Evolutionary conservation across 2,329 filamentous ascomycete genomes (phyloP).

Genomic region (Calonectria pseudoturangicola): DNA sequence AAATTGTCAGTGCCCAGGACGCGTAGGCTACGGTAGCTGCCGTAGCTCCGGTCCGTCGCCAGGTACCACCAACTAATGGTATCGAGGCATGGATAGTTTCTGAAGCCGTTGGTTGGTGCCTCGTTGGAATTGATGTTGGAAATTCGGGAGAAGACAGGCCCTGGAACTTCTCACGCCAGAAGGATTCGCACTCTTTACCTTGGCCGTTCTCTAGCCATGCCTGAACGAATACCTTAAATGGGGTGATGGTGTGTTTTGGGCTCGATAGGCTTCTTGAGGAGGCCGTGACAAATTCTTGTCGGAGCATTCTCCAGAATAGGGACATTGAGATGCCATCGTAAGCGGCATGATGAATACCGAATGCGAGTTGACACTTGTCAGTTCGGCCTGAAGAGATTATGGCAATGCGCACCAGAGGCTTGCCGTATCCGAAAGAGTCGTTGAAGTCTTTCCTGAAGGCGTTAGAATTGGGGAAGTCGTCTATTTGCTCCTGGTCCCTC

Average conservation of each 20-base stretch:
- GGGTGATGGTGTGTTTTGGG: background rate
- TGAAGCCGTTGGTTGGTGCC: background rate
- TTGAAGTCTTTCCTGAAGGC: background rate
- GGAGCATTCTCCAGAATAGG: background rate
- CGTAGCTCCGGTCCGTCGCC: background rate
- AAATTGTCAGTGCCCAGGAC: background rate
- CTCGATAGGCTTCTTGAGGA: background rate
- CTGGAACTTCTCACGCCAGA: background rate
- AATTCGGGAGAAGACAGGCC: background rate
- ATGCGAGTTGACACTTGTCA: background rate
- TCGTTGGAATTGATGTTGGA: background rate
- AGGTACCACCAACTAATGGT: background rate
- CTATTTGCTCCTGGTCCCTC: background rate
- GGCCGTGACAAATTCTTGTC: background rate
- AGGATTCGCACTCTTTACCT: background rate
- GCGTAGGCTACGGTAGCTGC: background rate
- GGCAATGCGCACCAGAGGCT: background rate
- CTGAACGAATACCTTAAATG: background rate
- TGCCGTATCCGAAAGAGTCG: constrained; percentile 7
- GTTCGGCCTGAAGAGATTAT: background rate
- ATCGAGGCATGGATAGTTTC: background rate
- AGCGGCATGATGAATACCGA: constrained; percentile 4
- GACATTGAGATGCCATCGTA: background rate
- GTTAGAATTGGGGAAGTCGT: background rate
- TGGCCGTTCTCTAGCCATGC: background rate